phyloP scores from a whole-genome alignment of 1,139 yeast genomes.

The Candida glucosophila region DNA sequence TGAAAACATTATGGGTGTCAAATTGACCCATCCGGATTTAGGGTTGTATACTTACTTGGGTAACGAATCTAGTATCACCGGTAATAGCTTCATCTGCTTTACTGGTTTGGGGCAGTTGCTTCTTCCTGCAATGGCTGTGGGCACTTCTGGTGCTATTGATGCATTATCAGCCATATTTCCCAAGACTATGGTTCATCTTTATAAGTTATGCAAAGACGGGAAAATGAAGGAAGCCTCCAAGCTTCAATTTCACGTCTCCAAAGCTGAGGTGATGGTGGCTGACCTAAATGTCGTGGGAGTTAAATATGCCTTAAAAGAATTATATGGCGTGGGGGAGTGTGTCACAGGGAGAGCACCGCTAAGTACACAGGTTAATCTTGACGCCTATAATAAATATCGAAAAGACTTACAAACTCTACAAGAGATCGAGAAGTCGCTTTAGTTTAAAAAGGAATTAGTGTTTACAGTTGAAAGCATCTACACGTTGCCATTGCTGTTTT shows the following conservation, averaged over 20 bases:
- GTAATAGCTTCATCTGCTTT: slow-evolving; percentile 27
- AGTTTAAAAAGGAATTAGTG: too few species aligned
- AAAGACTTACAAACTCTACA: too few species aligned
- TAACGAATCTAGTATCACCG: slow-evolving; percentile 21
- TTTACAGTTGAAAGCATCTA: too few species aligned
- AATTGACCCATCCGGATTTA: slow-evolving; percentile 33
- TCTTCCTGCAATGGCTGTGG: slow-evolving; percentile 34
- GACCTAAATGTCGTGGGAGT: slow-evolving; percentile 35
- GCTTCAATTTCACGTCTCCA: slow-evolving; percentile 29
- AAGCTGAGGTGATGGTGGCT: slow-evolving; percentile 33
- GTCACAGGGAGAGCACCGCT: slow-evolving; percentile 13
- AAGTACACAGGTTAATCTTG: too few species aligned
- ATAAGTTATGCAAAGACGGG: slow-evolving; percentile 16
- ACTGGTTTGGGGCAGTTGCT: slow-evolving; percentile 42
- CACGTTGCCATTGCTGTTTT: too few species aligned
- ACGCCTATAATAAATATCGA: too few species aligned
- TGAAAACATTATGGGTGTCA: slow-evolving; percentile 32
- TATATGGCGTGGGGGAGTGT: slow-evolving; percentile 12
- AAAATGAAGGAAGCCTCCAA: slow-evolving; percentile 28
- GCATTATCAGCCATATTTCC: slow-evolving; percentile 38
- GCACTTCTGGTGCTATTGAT: slow-evolving; percentile 37
- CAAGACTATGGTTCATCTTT: slow-evolving; percentile 28
- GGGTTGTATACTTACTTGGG: slow-evolving; percentile 16
- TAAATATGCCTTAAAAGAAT: slow-evolving; percentile 28
- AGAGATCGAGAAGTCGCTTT: too few species aligned